Conservation (phyloP, 2,329 filamentous ascomycete species). For the Alternaria metachromatica region DNA sequence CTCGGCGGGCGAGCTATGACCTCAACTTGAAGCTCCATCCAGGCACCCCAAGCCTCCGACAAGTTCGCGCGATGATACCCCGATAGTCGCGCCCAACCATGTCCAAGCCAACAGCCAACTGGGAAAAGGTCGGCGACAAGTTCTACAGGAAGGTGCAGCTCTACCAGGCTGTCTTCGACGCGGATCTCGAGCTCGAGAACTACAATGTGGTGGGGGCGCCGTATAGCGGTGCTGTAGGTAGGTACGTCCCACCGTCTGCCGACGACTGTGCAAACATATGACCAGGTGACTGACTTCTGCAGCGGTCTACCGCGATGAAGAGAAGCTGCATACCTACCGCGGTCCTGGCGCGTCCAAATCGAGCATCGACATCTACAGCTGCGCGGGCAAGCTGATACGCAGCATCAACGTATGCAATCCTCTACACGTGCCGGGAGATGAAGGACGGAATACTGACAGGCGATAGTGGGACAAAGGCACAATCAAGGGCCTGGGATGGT, state of each 20-base stretch:
- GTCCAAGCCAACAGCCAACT: conserved; percentile 78
- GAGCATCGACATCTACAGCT: conserved; percentile 93
- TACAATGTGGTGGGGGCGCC: conserved; percentile 90
- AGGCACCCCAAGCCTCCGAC: conserved; percentile 8
- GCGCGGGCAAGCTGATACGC: conserved; percentile 85
- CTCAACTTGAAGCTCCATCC: conserved; percentile 15
- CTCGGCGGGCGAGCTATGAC: conserved; percentile 17
- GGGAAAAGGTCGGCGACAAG: conserved; percentile 90
- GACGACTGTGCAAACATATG: conserved; percentile 1
- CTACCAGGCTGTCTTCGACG: conserved; percentile 91
- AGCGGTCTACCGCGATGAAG: conserved; percentile 90
- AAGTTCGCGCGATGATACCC: conserved; percentile 25
- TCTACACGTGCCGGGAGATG: conserved; percentile 1
- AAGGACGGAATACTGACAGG: conserved; percentile 18
- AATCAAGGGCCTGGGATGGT: conserved; percentile 92
- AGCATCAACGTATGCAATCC: conserved; percentile 67
- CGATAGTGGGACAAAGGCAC: conserved; percentile 82
- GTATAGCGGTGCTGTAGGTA: conserved; percentile 93
- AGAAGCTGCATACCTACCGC: conserved; percentile 80
- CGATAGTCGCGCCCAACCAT: conserved; percentile 31
- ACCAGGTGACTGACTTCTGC: conserved; percentile 37
- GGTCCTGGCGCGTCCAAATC: conserved; percentile 75
- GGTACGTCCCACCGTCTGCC: conserved; percentile 23
- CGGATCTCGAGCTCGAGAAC: conserved; percentile 92
- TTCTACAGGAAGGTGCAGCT: conserved; percentile 96